phyloP scores from a whole-genome alignment of 371 early-diverging fungal species.

The Zychaea mexicana region DNA sequence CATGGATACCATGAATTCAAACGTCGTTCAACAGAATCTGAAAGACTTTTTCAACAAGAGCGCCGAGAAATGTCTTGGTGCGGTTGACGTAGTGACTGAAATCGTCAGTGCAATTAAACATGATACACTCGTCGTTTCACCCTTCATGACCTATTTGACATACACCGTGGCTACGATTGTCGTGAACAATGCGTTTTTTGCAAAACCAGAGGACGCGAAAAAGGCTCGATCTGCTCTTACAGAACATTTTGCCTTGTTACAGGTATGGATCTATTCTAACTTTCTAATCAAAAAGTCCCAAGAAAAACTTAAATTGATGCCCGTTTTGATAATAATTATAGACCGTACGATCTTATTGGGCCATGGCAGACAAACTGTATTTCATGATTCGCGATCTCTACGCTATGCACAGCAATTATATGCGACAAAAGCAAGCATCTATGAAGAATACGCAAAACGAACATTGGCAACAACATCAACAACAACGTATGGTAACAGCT shows the following conservation, averaged over 20 bases:
- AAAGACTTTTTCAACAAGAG: slow-evolving; percentile 43
- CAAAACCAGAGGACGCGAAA: slow-evolving; percentile 38
- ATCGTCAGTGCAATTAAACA: slow-evolving; percentile 40
- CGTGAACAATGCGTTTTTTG: slow-evolving; percentile 55
- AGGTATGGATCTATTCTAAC: slow-evolving; percentile 29
- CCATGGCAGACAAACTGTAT: slow-evolving; percentile 64
- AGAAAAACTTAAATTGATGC: neutral
- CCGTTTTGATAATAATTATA: slow-evolving; percentile 7
- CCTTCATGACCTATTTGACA: slow-evolving; percentile 55
- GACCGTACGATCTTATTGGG: slow-evolving; percentile 57
- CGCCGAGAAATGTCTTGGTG: slow-evolving; percentile 45
- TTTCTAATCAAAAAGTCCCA: neutral
- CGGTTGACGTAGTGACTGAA: slow-evolving; percentile 53
- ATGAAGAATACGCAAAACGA: slow-evolving; percentile 1
- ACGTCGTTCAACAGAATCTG: slow-evolving; percentile 36
- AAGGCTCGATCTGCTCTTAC: slow-evolving; percentile 52
- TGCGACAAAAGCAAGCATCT: slow-evolving; percentile 15
- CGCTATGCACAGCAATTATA: slow-evolving; percentile 44
- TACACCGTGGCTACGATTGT: slow-evolving; percentile 62
- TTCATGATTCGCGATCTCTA: slow-evolving; percentile 65
- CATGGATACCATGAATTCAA: slow-evolving; percentile 24
- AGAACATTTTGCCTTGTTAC: slow-evolving; percentile 49
- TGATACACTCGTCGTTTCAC: slow-evolving; percentile 31
- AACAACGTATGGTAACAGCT: neutral
- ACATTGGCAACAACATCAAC: slow-evolving; percentile 8